A percentile compares a stretch with the other conserved stretches of the same genome.
phyloP scores from a whole-genome alignment of 148 eudicot genomes.

The Polygonum maritimum region DNA sequence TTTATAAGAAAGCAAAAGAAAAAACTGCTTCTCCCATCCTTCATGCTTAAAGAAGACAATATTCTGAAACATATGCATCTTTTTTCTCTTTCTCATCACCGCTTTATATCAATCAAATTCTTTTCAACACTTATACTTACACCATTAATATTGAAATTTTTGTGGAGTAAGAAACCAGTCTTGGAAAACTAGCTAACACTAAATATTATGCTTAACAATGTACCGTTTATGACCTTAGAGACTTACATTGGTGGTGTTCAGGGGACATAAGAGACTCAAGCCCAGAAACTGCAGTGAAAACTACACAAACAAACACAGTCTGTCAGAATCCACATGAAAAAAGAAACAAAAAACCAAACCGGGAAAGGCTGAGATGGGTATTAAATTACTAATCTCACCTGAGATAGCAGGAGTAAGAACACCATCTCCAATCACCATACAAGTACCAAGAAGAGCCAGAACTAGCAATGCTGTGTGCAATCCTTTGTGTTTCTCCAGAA shows the following conservation, averaged over 20 bases:
- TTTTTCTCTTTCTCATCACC: not conserved
- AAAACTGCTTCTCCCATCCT: slow-evolving; percentile 4
- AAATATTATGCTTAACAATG: not conserved
- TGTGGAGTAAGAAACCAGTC: not conserved
- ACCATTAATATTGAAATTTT: not conserved
- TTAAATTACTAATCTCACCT: slow-evolving; percentile 17
- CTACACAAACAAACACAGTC: slow-evolving; percentile 28
- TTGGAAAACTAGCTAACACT: not conserved
- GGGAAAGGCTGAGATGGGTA: not conserved
- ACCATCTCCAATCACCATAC: slow-evolving; percentile 64
- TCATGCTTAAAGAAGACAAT: slow-evolving; percentile 3
- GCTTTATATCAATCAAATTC: not conserved
- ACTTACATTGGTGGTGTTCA: slow-evolving; percentile 78
- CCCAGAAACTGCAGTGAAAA: slow-evolving; percentile 88
- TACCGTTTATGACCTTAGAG: not conserved
- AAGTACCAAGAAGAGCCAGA: slow-evolving; percentile 57
- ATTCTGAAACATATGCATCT: slow-evolving; percentile 4
- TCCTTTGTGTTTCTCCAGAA: slow-evolving; percentile 39
- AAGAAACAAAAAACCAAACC: not conserved
- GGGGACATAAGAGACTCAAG: slow-evolving; percentile 78
- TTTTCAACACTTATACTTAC: not conserved
- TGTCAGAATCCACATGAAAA: not conserved
- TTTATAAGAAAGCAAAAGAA: not conserved
- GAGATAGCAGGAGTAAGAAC: slow-evolving; percentile 66
- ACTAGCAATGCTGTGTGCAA: slow-evolving; percentile 42